These are phyloP conservation scores for Penicillium nucicola DNA, from an alignment of 495 filamentous ascomycete genomes.

Conservation along the genomic window DNA sequence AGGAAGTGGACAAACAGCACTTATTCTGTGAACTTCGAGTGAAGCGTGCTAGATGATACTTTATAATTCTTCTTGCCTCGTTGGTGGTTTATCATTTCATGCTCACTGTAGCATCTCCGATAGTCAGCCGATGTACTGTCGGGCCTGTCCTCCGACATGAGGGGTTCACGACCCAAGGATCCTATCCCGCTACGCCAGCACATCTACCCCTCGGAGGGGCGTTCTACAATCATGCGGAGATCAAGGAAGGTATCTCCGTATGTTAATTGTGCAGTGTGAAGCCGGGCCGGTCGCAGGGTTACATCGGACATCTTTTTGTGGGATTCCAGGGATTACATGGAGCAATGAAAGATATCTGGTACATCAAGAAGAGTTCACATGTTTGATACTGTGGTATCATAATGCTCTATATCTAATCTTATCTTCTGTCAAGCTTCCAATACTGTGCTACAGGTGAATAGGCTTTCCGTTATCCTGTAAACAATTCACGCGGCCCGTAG, in stretches of 20 bases:
- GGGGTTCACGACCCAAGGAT: conserved; percentile 8
- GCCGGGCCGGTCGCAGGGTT: conserved; percentile 1
- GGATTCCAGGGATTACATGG: not conserved
- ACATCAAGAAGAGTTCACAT: no score
- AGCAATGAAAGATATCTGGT: no score
- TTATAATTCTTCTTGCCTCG: not conserved
- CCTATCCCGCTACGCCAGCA: conserved; percentile 1
- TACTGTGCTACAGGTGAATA: no score
- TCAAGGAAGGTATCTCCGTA: not conserved
- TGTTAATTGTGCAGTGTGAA: not conserved
- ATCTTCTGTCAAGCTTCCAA: no score
- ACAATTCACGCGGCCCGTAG: no score
- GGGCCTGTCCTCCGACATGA: conserved; percentile 17
- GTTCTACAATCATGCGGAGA: not conserved
- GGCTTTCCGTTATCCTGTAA: no score
- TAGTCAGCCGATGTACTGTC: conserved; percentile 14
- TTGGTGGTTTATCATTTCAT: not conserved
- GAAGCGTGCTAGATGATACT: not conserved
- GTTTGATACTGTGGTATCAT: no score
- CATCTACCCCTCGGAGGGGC: not conserved
- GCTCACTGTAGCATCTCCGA: not conserved
- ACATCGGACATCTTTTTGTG: not conserved
- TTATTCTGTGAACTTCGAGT: no score
- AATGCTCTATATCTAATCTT: no score
- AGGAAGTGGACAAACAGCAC: no score